These are phyloP conservation scores for Sisymbrium altissimum DNA, from an alignment of 345 rosid genomes.

Conservation along the genomic window DNA sequence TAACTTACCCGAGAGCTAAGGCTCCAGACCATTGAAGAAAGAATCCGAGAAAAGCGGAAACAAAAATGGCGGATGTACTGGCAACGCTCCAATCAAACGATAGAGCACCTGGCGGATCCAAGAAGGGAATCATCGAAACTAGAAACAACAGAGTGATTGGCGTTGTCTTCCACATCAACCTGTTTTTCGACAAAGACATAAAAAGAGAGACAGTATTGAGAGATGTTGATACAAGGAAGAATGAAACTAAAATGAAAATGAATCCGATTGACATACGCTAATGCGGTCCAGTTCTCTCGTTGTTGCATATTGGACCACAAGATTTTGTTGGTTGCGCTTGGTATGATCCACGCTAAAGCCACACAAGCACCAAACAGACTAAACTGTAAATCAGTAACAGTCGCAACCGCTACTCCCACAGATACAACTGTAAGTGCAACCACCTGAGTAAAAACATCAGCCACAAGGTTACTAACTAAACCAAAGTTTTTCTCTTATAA, in stretches of 20 bases:
- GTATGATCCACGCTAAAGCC: constrained; percentile 92
- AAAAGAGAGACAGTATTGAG: not conserved
- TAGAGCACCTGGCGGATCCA: constrained; percentile 86
- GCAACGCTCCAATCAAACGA: constrained; percentile 62
- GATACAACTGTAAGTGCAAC: constrained; percentile 74
- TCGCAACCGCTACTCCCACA: constrained; percentile 88
- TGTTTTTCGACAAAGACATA: constrained; percentile 21
- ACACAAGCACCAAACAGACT: constrained; percentile 84
- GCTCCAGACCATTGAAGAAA: constrained; percentile 99
- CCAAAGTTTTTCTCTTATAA: not conserved
- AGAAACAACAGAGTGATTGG: constrained; percentile 88
- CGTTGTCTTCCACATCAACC: constrained; percentile 98
- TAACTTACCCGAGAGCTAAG: constrained; percentile 88
- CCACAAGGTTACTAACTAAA: not conserved
- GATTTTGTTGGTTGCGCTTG: constrained; percentile 90
- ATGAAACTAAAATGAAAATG: not conserved
- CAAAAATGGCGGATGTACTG: constrained; percentile 58
- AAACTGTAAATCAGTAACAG: constrained; percentile 91
- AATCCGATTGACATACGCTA: constrained; percentile 59
- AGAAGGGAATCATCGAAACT: constrained; percentile 74
- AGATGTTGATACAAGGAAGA: not conserved
- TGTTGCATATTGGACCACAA: constrained; percentile 94
- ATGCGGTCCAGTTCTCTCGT: constrained; percentile 87
- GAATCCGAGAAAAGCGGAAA: constrained; percentile 85
- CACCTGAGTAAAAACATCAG: constrained; percentile 47